Base-by-base conservation (phyloP, 352 stramenopile species). In the Pythium sp. region DNA sequence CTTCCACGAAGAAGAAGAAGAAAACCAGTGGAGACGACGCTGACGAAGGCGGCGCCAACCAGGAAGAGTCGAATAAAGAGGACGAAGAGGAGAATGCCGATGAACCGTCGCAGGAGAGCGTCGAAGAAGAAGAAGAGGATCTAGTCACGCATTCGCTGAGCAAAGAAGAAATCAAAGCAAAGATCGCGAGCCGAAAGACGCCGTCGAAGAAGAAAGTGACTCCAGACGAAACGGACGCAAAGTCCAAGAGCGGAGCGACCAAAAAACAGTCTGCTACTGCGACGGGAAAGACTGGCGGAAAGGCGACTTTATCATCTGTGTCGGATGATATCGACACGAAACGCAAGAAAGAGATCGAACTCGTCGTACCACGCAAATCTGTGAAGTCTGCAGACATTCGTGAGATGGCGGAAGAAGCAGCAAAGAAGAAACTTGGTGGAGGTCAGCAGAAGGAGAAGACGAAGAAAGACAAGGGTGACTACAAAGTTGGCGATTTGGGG, bases 81-180 rank as follows among this genome's bases (percentile, higher is more conserved):
- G 38, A 61, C 15, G 49, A 58, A 1, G 32, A 70, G 46, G 69
- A 65, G 34, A 51, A 22, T 14, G 66, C 60, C 4, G 36, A 69
- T 7, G 71, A 58, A 30, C 65, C 47, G 15, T 62, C 65, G 8
- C 65, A 70, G 28, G 65, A 61, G 12, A 70, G 58, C 49, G 32
- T 61, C 64, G 69, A 79, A 64, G 70, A 82, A 20, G 78, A 85
- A 62, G 79, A 89, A 3, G 79, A 89, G 9, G 73, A 79, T 3
- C 66, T 74, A 5, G 62, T 62, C 2, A 65, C 62, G 8, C 69
- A 80, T 1, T 65, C 76, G 15, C 55, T 91, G 36, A 91, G 79
- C 54, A 93, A 92, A 47, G 86, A 92, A 28, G 80, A 92, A 36
- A 93, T 91, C 64, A 91, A 91, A 64, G 83, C 81, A 8, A 90